Evolutionary conservation across 2,329 filamentous ascomycete genomes (phyloP), one percentile per base, ranked within the genome.

Genomic region (Sporothrix brunneoviolacea): DNA sequence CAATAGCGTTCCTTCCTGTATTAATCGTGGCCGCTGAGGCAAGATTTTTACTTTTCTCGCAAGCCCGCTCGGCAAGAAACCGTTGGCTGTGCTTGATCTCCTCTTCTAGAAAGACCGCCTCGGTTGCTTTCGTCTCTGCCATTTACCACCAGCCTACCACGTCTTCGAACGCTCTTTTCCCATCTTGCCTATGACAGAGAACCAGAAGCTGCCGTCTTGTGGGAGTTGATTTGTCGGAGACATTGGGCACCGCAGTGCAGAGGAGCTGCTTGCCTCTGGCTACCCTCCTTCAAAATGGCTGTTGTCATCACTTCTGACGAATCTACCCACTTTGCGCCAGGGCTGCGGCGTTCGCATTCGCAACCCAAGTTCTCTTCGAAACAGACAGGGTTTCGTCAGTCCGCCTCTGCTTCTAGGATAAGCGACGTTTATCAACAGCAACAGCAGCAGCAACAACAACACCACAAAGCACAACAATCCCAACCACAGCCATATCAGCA

Each of bases 301-400:
- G 74, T 78, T 57, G 76, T 79, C 58, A 66, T 81, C 54, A 62
- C 72, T 38, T 74, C 77, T 15, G 79, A 83, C 59, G 79, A 83
- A 60, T 74, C 68, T 56, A 70, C 69, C 58, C 77, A 76, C 62
- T 83, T 82, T 64, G 70, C 76, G 15, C 71, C 75, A 43, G 64
- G 72, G 21, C 63, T 83, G 58, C 75, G 74, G 56, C 76, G 80
- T 53, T 82, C 80, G 12, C 77, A 81, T 56, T 83, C 80, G 3
- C 77, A 82, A 57, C 71, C 75, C 45, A 79, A 75, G 58, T 80
- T 83, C 49, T 63, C 69, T 54, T 65, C 72, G 8, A 67, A 67
- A 47, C 65, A 68, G 21, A 62, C 68, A 4, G 61, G 62, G 21
- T 75, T 74, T 51, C 69, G 68, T 55, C 63, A 70, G 9, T 71